Evolutionary conservation across 805 yeast species (phyloP).

Genomic region (Starmerella gropengiesseri): DNA sequence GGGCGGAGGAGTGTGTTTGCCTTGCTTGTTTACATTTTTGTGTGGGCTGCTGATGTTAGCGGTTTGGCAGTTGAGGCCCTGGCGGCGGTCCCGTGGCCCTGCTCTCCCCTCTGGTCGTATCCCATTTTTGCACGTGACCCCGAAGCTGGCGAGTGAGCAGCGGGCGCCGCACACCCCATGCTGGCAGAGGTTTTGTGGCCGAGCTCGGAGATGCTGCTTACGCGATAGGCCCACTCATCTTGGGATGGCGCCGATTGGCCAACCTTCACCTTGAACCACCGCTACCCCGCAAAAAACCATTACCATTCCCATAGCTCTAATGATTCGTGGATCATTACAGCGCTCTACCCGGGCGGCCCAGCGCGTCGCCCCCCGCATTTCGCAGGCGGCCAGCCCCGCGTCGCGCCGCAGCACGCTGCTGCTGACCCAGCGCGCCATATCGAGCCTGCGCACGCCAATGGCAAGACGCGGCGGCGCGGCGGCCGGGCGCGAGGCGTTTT

Average conservation of each 20-base stretch:
- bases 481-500: neutral
- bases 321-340: slow-evolving; percentile 16
- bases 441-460: slow-evolving; percentile 9
- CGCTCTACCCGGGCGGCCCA: slow-evolving; percentile 6
- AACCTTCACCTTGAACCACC: neutral
- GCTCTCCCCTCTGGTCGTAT: too few relatives aligned
- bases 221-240: neutral
- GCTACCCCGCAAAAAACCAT: slow-evolving; percentile 4
- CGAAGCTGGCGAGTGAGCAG: too few relatives aligned
- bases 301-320: slow-evolving; percentile 1
- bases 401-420: slow-evolving; percentile 5
- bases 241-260: slow-evolving; percentile 3
- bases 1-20: too few relatives aligned
- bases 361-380: neutral
- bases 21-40: too few relatives aligned
- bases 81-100: too few relatives aligned
- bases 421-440: slow-evolving; percentile 9
- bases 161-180: too few relatives aligned
- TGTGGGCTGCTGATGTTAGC: too few relatives aligned
- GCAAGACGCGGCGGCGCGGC: slow-evolving; percentile 3
- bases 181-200: too few relatives aligned
- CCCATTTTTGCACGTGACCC: too few relatives aligned
- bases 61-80: too few relatives aligned
- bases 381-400: slow-evolving; percentile 1
- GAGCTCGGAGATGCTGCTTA: slow-evolving; percentile 5